These are phyloP conservation scores for Sugiyamaella sp. DNA, from an alignment of 1,139 yeast species.

Conservation along the genomic window DNA sequence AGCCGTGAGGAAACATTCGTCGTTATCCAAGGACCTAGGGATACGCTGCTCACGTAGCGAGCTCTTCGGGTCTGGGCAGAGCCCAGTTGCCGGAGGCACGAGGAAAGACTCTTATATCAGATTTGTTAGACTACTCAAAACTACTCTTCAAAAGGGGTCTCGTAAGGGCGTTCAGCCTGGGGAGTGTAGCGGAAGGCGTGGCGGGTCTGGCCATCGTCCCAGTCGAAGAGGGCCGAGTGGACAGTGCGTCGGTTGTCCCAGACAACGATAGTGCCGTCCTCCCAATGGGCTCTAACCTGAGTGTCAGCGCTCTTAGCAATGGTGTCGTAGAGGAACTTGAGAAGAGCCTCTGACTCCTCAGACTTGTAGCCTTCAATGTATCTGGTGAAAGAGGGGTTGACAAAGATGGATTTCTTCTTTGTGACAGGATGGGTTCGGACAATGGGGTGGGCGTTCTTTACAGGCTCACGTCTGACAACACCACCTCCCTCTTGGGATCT, in stretches of 20 bases:
- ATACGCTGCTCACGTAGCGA: no score
- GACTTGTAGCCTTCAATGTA: conserved; percentile 57
- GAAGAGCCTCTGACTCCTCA: conserved; percentile 57
- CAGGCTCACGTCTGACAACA: conserved; percentile 53
- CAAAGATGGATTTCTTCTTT: conserved; percentile 53
- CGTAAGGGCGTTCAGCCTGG: conserved; percentile 38
- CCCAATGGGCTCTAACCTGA: conserved; percentile 62
- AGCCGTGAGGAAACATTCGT: no score
- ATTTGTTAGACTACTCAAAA: no score
- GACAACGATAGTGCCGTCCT: conserved; percentile 57
- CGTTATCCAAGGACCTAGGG: no score
- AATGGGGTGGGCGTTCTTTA: conserved; percentile 55
- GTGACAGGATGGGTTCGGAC: conserved; percentile 62
- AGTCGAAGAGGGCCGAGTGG: conserved; percentile 67
- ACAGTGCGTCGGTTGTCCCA: conserved; percentile 72
- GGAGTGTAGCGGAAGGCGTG: conserved; percentile 42
- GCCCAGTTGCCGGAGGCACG: no score
- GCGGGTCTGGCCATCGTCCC: conserved; percentile 47
- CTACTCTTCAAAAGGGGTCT: conserved; percentile 17
- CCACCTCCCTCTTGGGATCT: conserved; percentile 50
- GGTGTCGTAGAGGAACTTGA: conserved; percentile 54
- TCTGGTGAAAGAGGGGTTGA: conserved; percentile 59
- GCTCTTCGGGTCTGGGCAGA: no score
- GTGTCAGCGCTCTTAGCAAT: conserved; percentile 55
- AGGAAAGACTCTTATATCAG: no score